These are phyloP conservation scores for Stenocarpella maydis DNA, from an alignment of 2,329 filamentous ascomycete species.

Conservation along the genomic window DNA sequence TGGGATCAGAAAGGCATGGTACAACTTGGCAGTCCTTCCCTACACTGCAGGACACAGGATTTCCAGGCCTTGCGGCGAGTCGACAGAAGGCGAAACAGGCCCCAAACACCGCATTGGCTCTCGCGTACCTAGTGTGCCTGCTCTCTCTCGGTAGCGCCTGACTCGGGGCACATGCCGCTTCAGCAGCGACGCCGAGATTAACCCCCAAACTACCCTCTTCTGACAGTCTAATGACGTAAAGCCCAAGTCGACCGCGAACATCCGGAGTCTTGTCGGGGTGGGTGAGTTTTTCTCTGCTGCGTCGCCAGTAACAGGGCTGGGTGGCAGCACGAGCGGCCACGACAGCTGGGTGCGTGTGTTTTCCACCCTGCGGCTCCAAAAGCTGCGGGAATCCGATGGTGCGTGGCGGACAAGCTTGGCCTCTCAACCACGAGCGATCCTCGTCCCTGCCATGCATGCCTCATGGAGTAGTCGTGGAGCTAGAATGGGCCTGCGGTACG, in stretches of 20 bases:
- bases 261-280: slow-evolving; percentile 27
- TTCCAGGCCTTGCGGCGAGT: slow-evolving; percentile 24
- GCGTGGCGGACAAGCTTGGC: slow-evolving; percentile 14
- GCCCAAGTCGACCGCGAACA: not conserved
- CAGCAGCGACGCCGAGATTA: slow-evolving; percentile 34
- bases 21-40: slow-evolving; percentile 3
- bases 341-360: not conserved
- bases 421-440: slow-evolving; percentile 18
- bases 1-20: slow-evolving; percentile 1
- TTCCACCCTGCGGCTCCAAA: not conserved
- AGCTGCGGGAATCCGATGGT: not conserved
- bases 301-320: slow-evolving; percentile 6
- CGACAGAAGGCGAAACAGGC: slow-evolving; percentile 33
- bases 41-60: slow-evolving; percentile 2
- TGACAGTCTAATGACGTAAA: slow-evolving; percentile 30
- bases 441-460: slow-evolving; percentile 22
- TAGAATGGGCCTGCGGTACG: slow-evolving; percentile 34
- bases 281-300: slow-evolving; percentile 23
- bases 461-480: slow-evolving; percentile 32
- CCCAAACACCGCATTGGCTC: slow-evolving; percentile 29
- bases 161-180: slow-evolving; percentile 28
- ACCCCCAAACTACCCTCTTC: not conserved
- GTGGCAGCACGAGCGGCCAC: not conserved
- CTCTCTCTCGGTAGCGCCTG: slow-evolving; percentile 23
- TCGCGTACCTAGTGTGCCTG: not conserved